phyloP scores from a whole-genome alignment of 2,329 filamentous ascomycete genomes.

The Arthrobotrys sphaeroides region DNA sequence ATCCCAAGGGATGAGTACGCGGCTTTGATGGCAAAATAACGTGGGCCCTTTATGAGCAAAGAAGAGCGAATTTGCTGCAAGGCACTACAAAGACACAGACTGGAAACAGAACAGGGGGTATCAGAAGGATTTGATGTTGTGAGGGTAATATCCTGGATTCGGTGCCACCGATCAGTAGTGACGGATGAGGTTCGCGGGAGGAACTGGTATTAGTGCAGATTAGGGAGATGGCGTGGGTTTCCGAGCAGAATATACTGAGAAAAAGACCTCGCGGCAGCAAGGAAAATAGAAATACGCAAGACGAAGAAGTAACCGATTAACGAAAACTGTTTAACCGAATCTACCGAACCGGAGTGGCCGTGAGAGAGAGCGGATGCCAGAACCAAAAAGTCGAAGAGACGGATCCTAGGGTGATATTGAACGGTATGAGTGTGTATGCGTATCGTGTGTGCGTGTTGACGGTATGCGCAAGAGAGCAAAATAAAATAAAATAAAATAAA shows the following conservation, averaged over 20 bases:
- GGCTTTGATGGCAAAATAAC: slow-evolving; percentile 41
- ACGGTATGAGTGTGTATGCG: not conserved
- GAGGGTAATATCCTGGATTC: slow-evolving; percentile 28
- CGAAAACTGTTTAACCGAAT: slow-evolving; percentile 9
- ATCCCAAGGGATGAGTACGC: slow-evolving; percentile 11
- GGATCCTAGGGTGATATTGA: not conserved
- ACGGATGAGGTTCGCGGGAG: slow-evolving; percentile 1
- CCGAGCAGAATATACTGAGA: slow-evolving; percentile 46
- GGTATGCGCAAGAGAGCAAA: slow-evolving; percentile 19
- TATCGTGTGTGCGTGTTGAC: slow-evolving; percentile 2
- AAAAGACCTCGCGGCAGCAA: slow-evolving; percentile 44
- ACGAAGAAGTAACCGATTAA: not conserved
- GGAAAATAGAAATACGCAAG: not conserved
- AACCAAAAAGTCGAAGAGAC: not conserved
- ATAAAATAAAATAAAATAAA: slow-evolving; percentile 10
- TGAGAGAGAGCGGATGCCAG: not conserved
- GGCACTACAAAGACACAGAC: slow-evolving; percentile 10
- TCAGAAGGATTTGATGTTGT: slow-evolving; percentile 4
- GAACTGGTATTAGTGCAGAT: slow-evolving; percentile 34
- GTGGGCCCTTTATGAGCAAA: slow-evolving; percentile 41
- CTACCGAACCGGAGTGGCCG: slow-evolving; percentile 27
- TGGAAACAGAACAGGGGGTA: slow-evolving; percentile 1
- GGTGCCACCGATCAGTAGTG: slow-evolving; percentile 8
- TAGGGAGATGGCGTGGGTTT: slow-evolving; percentile 37
- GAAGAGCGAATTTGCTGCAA: slow-evolving; percentile 33